Evolutionary conservation across 805 yeast genomes (phyloP), one percentile per base, ranked within the genome.

Genomic region (Nakazawaea pomicola): DNA sequence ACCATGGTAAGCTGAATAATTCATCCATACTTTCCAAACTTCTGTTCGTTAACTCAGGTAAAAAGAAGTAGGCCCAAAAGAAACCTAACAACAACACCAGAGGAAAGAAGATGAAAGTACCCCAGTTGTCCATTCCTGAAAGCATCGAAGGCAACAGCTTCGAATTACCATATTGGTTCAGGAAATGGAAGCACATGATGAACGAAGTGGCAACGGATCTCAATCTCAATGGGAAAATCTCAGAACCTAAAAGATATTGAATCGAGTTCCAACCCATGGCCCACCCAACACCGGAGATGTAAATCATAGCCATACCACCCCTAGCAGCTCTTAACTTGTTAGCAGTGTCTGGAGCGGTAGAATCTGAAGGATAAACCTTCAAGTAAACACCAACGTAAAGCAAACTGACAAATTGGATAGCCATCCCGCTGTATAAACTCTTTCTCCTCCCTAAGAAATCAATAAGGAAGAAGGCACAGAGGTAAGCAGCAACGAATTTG

Each of bases 181-280:
- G 70, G 51, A 70, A 76, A 51, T 76, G 82, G 54, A 75, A 64
- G 2, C 65, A 67, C 82, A 76, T 76, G 47, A 72, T 64, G 19
- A 70, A 44, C 3, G 78, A 66, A 34, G 21, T 35, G 21, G 44
- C 44, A 8, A 35, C 36, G 11, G 44, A 35, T 41, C 44, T 41
- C 31, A 35, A 30, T 43, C 68, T 62, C 50, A 75, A 56, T 17
- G 81, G 81, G 52, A 75, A 66, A 40, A 76, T 64, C 51, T 76
- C 82, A 4, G 80, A 65, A 44, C 74, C 73, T 70, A 20, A 74
- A 79, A 47, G 72, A 27, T 41, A 41, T 32, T 57, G 28, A 36
- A 74, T 61, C 0, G 76, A 61, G 56, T 76, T 76, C 69, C 74
- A 76, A 28, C 81, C 81, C 56, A 76, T 54, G 24, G 77, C 70